A percentile compares a stretch with the other conserved stretches of the same genome.
Conservation (phyloP, 805 yeast species). For the Saccharomycopsis schoenii region DNA sequence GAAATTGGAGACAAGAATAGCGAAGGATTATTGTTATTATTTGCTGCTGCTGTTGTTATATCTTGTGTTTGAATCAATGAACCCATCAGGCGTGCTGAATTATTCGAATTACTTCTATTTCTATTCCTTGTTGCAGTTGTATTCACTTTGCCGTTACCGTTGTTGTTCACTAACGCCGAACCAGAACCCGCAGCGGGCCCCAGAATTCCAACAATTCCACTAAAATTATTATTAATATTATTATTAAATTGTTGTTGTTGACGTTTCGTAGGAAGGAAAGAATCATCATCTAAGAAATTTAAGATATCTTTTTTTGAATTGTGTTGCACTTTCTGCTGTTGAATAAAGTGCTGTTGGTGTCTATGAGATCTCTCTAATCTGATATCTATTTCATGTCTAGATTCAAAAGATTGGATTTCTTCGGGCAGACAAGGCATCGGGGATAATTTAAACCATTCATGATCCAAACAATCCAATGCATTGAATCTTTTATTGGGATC, state of each 20-base stretch:
- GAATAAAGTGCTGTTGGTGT: constrained; percentile 4
- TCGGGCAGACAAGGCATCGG: constrained; percentile 54
- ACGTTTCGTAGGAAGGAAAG: background rate
- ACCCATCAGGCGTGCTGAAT: background rate
- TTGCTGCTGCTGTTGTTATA: constrained; percentile 1
- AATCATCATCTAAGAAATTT: background rate
- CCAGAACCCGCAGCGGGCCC: background rate
- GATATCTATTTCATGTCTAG: constrained; percentile 82
- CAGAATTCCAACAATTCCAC: background rate
- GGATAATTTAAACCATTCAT: constrained; percentile 53
- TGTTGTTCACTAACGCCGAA: background rate
- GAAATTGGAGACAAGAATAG: background rate
- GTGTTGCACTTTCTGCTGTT: background rate
- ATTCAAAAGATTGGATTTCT: constrained; percentile 64
- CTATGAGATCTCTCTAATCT: constrained; percentile 28
- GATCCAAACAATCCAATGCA: constrained; percentile 67
- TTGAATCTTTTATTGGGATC: constrained; percentile 70
- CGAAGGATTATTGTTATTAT: background rate
- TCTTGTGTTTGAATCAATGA: background rate
- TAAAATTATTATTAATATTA: background rate
- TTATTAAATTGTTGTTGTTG: background rate
- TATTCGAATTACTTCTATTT: constrained; percentile 4
- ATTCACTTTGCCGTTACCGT: background rate
- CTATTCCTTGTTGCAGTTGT: background rate
- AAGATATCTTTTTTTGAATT: background rate